These are phyloP conservation scores for Fusarium torulosum DNA, from an alignment of 2,329 filamentous ascomycete species.

Conservation along the genomic window DNA sequence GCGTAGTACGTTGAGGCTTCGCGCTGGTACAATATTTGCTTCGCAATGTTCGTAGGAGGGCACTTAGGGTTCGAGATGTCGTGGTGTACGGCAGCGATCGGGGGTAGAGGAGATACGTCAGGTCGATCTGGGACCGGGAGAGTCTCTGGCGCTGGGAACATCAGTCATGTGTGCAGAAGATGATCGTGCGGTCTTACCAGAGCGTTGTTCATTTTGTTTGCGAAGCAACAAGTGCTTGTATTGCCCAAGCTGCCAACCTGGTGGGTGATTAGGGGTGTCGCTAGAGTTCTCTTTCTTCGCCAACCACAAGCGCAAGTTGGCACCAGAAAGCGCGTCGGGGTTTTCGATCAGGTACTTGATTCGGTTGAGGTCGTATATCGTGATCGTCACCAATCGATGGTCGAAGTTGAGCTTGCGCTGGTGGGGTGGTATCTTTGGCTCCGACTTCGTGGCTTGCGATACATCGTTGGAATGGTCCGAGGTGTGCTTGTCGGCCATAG, in stretches of 20 bases:
- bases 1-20: background rate
- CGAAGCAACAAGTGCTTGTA: background rate
- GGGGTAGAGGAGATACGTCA: background rate
- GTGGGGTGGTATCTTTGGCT: background rate
- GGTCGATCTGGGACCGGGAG: background rate
- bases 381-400: background rate
- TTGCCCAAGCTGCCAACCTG: constrained; percentile 1
- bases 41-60: background rate
- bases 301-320: background rate
- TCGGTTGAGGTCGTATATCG: background rate
- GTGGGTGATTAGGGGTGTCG: background rate
- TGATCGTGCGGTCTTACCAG: background rate
- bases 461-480: background rate
- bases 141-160: background rate
- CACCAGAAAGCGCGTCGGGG: background rate
- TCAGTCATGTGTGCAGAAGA: background rate
- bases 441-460: background rate
- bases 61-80: background rate
- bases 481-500: background rate
- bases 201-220: background rate
- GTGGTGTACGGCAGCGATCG: background rate
- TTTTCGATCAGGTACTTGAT: background rate
- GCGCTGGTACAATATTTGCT: background rate
- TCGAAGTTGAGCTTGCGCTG: background rate
- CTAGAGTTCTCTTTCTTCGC: background rate